phyloP scores from a whole-genome alignment of 192 early-diverging fungal species.

The Podila epicladia region DNA sequence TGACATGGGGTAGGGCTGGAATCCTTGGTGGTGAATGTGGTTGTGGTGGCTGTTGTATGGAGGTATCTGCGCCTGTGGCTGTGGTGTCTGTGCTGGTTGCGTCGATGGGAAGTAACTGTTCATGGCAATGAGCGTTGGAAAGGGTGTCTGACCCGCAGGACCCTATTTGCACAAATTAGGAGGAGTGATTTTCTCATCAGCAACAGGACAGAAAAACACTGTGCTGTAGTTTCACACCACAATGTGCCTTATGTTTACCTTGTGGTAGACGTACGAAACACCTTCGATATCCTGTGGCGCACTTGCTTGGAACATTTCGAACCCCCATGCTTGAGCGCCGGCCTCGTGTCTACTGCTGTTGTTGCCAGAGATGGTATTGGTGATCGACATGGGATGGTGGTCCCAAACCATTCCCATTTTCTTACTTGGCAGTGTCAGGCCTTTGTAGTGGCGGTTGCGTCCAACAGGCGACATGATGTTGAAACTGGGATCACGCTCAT shows the following conservation, averaged over 20 bases:
- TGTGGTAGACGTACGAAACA: slow-evolving; percentile 26
- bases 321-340: neutral
- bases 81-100: neutral
- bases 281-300: slow-evolving; percentile 11
- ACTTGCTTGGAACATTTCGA: neutral
- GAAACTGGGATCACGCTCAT: slow-evolving; percentile 26
- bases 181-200: neutral
- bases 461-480: slow-evolving; percentile 41
- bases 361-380: slow-evolving; percentile 9
- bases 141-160: slow-evolving; percentile 46
- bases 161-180: slow-evolving; percentile 4
- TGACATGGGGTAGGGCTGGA: neutral
- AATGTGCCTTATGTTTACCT: slow-evolving; percentile 9
- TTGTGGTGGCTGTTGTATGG: neutral
- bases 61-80: neutral
- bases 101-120: slow-evolving; percentile 31
- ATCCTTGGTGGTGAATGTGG: neutral
- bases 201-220: neutral
- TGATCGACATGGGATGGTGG: slow-evolving; percentile 1
- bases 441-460: slow-evolving; percentile 32
- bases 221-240: no score
- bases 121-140: slow-evolving; percentile 36
- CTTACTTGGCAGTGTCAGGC: slow-evolving; percentile 10
- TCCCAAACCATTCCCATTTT: slow-evolving; percentile 5
- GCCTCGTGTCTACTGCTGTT: neutral